Evolutionary conservation across 805 yeast genomes (phyloP).

Genomic region (Candida lessepsii): DNA sequence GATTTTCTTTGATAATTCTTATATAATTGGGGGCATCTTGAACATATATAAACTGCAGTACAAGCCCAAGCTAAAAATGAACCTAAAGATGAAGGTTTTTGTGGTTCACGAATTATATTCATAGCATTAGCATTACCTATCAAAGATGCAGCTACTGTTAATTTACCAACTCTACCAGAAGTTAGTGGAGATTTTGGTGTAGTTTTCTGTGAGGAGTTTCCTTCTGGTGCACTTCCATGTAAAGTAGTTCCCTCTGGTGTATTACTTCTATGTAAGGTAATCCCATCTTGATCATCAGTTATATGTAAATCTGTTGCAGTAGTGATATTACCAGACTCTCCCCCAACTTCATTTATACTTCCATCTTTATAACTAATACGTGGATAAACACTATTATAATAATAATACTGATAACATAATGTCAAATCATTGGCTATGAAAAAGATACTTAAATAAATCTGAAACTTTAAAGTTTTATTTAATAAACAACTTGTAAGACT

Average conservation of each 20-base stretch:
- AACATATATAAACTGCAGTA: constrained; percentile 68
- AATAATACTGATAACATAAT: constrained; percentile 41
- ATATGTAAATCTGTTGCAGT: constrained; percentile 10
- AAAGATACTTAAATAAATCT: constrained; percentile 38
- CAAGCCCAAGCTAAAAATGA: constrained; percentile 70
- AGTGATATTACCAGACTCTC: background rate
- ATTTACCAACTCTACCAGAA: constrained; percentile 4
- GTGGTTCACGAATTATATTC: constrained; percentile 11
- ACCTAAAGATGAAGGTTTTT: background rate
- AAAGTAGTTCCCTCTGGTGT: too few relatives aligned
- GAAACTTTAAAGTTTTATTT: constrained; percentile 37
- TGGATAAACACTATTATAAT: constrained; percentile 40
- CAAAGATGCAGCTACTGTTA: constrained; percentile 12
- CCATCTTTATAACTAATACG: constrained; percentile 2
- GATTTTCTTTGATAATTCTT: constrained; percentile 78
- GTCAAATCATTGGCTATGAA: constrained; percentile 39
- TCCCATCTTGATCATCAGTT: constrained; percentile 8
- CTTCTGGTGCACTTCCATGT: too few relatives aligned
- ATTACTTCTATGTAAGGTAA: too few relatives aligned
- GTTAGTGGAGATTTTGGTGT: too few relatives aligned
- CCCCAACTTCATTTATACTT: background rate
- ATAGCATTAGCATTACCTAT: constrained; percentile 15
- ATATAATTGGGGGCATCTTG: constrained; percentile 80
- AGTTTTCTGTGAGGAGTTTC: too few relatives aligned
- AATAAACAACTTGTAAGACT: constrained; percentile 47